phyloP scores from a whole-genome alignment of 805 yeast genomes.

The Yamadazyma endophytica region DNA sequence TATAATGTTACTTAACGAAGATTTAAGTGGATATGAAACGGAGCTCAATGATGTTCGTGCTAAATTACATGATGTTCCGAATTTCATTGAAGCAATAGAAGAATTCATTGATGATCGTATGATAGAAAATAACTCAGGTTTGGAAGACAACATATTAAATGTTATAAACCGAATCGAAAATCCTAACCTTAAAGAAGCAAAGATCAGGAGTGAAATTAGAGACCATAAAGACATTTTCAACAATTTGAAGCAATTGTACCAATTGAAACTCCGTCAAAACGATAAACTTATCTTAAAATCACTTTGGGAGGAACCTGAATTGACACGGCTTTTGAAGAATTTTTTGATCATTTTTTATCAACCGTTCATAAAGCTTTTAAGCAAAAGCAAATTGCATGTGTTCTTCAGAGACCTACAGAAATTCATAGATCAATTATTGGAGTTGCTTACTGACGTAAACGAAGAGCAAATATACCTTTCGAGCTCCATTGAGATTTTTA shows the following conservation, averaged over 20 bases:
- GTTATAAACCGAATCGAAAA: too few species aligned
- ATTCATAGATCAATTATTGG: slow-evolving; percentile 52
- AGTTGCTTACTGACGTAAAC: slow-evolving; percentile 58
- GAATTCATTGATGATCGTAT: slow-evolving; percentile 15
- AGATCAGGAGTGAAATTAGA: too few species aligned
- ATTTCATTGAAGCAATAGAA: slow-evolving; percentile 23
- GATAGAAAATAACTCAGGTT: slow-evolving; percentile 4
- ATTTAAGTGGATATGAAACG: slow-evolving; percentile 11
- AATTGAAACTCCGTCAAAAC: slow-evolving; percentile 57
- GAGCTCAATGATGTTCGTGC: slow-evolving; percentile 35
- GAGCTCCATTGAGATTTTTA: slow-evolving; percentile 57
- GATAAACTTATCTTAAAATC: slow-evolving; percentile 75
- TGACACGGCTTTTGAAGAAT: slow-evolving; percentile 71
- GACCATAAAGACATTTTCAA: slow-evolving; percentile 17
- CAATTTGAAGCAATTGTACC: slow-evolving; percentile 58
- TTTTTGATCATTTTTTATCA: slow-evolving; percentile 48
- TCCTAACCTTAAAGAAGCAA: background rate
- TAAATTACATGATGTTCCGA: slow-evolving; percentile 17
- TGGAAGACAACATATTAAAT: slow-evolving; percentile 6
- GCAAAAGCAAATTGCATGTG: slow-evolving; percentile 33
- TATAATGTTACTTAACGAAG: slow-evolving; percentile 40
- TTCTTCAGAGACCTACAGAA: slow-evolving; percentile 34
- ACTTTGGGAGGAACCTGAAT: slow-evolving; percentile 80
- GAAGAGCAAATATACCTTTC: slow-evolving; percentile 44
- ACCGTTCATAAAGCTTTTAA: slow-evolving; percentile 35